Conservation (phyloP, 345 rosid genomes). For the Corchorus olitorius region DNA sequence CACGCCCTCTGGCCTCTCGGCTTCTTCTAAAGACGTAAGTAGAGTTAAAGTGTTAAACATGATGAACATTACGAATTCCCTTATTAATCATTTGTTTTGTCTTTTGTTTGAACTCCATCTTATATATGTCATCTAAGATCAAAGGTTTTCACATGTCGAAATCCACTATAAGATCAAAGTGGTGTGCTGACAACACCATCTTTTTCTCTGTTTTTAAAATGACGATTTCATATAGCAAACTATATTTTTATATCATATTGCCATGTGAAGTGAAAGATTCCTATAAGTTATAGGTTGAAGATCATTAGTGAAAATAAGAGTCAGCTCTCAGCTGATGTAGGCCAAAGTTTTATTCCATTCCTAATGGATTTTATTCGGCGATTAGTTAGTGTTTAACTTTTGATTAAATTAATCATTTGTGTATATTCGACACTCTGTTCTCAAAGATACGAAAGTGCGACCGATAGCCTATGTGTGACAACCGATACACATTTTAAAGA, state of each 20-base stretch:
- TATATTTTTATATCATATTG: background rate
- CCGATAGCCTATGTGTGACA: background rate
- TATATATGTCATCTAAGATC: background rate
- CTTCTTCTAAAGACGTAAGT: background rate
- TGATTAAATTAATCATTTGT: background rate
- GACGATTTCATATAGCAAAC: no score
- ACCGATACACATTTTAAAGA: background rate
- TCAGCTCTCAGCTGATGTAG: conserved; percentile 6
- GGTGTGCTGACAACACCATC: background rate
- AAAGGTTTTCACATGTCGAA: background rate
- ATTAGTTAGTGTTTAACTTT: background rate
- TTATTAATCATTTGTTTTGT: background rate
- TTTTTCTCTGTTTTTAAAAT: background rate
- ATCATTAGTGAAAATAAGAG: conserved; percentile 2
- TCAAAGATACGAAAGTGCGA: background rate
- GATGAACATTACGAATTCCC: background rate
- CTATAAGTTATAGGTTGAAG: background rate
- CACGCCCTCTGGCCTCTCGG: background rate
- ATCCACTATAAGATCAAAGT: conserved; percentile 17
- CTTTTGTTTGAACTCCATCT: background rate
- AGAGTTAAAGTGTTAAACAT: background rate
- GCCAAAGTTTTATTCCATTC: background rate
- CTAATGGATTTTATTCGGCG: background rate
- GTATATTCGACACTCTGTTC: background rate
- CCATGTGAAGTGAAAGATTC: background rate